Conservation (phyloP, 139 green algal genomes). For the Tetratostichococcus sp. region DNA sequence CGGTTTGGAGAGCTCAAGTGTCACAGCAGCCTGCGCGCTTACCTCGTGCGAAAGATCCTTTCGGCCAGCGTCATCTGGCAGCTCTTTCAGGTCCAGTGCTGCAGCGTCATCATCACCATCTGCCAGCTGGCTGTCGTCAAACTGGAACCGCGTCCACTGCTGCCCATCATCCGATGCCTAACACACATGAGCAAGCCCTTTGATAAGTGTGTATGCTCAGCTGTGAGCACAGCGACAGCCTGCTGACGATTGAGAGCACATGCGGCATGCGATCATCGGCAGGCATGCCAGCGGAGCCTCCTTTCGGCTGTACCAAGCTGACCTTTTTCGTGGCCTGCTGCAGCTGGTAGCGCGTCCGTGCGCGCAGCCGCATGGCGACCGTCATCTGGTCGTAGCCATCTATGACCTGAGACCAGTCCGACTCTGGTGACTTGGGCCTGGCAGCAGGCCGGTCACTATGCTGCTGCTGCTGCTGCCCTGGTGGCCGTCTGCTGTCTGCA, state of each 20-base stretch:
- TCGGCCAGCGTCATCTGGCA: not conserved
- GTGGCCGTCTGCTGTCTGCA: no score
- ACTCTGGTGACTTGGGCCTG: not conserved
- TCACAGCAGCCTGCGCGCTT: not conserved
- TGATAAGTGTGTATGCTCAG: no score
- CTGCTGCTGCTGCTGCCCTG: no score
- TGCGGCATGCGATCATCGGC: no score
- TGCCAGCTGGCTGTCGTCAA: not conserved
- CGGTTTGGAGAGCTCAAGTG: no score
- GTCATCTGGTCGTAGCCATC: not conserved
- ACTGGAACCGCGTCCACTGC: not conserved
- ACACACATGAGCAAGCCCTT: not conserved
- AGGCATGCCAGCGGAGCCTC: no score
- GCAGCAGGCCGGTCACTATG: no score
- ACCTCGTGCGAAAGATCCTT: not conserved
- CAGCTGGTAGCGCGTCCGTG: not conserved
- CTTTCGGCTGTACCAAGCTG: no score
- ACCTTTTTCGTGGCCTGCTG: not conserved
- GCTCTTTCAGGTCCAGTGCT: not conserved
- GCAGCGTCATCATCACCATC: not conserved
- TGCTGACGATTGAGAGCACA: no score
- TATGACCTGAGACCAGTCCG: not conserved
- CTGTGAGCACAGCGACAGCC: no score
- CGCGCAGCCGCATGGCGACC: not conserved
- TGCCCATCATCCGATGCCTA: not conserved